Conservation (phyloP, 1,284 basidiomycete species). For the Cutaneotrichosporon cyanovorans region DNA sequence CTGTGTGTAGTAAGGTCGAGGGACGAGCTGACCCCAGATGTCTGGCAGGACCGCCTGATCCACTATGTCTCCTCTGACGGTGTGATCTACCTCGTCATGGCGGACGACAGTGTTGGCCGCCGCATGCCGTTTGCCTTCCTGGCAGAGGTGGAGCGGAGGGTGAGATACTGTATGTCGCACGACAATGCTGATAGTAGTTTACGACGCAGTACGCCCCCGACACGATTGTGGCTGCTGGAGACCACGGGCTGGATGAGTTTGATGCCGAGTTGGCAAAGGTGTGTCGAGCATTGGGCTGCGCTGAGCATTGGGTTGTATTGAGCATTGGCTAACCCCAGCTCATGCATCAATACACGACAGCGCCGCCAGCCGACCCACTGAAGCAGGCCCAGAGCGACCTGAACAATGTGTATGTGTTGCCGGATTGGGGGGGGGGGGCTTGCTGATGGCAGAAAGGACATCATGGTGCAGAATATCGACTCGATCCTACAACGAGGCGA, state of each 20-base stretch:
- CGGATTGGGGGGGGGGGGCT: background rate
- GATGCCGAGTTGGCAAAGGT: conserved; percentile 44
- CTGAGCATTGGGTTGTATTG: background rate
- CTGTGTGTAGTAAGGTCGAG: conserved; percentile 1
- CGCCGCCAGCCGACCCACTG: conserved; percentile 86
- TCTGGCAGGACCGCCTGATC: conserved; percentile 91
- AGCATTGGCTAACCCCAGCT: conserved; percentile 46
- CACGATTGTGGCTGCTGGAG: conserved; percentile 44
- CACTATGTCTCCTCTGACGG: conserved; percentile 88
- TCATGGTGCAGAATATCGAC: conserved; percentile 96
- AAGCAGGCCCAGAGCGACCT: conserved; percentile 82
- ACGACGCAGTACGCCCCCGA: conserved; percentile 49
- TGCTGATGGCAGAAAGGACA: conserved; percentile 58
- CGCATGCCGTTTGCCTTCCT: conserved; percentile 93
- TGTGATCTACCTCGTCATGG: conserved; percentile 84
- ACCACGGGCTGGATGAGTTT: conserved; percentile 47
- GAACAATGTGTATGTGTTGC: conserved; percentile 63
- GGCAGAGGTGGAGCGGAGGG: conserved; percentile 69
- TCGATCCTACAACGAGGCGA: conserved; percentile 84
- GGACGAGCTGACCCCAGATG: conserved; percentile 49
- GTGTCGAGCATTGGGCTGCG: conserved; percentile 41
- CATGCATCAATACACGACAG: conserved; percentile 78
- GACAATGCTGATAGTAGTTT: conserved; percentile 49
- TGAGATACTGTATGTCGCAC: background rate
- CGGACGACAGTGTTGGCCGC: conserved; percentile 79